A percentile compares a stretch with the other conserved stretches of the same genome.
Conservation (phyloP, 208 protist genomes). For the Crithidia mellificae region DNA sequence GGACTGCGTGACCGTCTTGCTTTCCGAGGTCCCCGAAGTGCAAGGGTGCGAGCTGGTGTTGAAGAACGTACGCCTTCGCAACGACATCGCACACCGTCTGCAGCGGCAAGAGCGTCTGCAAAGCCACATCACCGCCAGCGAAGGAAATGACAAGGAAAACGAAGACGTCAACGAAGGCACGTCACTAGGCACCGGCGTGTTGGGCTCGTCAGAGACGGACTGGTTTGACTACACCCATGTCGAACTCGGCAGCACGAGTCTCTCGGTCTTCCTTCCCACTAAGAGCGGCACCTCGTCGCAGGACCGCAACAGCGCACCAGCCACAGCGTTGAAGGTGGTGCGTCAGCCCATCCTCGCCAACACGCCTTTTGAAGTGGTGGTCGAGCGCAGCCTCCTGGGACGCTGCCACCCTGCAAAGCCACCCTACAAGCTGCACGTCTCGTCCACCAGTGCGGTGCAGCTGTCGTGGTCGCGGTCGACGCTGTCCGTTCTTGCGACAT, state of each 20-base stretch:
- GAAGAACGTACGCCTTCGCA: slow-evolving; percentile 13
- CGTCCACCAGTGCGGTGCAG: slow-evolving; percentile 8
- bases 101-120: slow-evolving; percentile 24
- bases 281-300: not conserved
- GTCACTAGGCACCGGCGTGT: too few relatives aligned
- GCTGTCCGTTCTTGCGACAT: slow-evolving; percentile 28
- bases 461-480: slow-evolving; percentile 31
- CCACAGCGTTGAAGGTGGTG: not conserved
- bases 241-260: not conserved
- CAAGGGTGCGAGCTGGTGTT: slow-evolving; percentile 29
- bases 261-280: slow-evolving; percentile 16
- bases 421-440: slow-evolving; percentile 18
- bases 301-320: too few relatives aligned
- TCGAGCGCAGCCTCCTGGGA: slow-evolving; percentile 27
- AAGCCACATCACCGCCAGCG: too few relatives aligned
- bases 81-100: slow-evolving; percentile 22
- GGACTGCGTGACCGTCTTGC: slow-evolving; percentile 21
- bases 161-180: not conserved
- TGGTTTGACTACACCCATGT: slow-evolving; percentile 32
- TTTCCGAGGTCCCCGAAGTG: slow-evolving; percentile 23
- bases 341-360: not conserved
- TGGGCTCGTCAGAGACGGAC: slow-evolving; percentile 18
- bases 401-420: slow-evolving; percentile 20
- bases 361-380: slow-evolving; percentile 16
- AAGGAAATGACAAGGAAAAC: not conserved